Evolutionary conservation across 2,329 filamentous ascomycete species (phyloP).

Genomic region (Penicillium sp.): DNA sequence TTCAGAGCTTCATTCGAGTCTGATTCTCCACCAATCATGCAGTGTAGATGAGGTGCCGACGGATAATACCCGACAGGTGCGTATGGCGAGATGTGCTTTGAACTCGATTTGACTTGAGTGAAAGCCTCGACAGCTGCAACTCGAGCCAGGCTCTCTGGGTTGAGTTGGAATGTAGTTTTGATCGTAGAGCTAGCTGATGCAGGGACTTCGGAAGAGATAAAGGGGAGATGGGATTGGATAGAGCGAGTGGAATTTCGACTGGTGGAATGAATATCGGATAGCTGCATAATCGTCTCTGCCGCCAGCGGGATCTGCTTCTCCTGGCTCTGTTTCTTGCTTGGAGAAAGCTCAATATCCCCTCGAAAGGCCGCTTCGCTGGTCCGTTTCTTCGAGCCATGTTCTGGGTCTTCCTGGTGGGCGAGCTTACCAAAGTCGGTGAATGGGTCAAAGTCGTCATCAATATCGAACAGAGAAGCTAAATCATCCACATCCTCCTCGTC

Average conservation of each 20-base stretch:
- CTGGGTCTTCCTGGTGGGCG: slow-evolving; percentile 26
- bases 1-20: slow-evolving; percentile 30
- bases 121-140: slow-evolving; percentile 6
- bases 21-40: slow-evolving; percentile 17
- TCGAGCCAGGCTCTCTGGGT: slow-evolving; percentile 27
- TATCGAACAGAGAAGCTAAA: slow-evolving; percentile 18
- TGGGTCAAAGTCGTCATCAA: slow-evolving; percentile 18
- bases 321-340: neutral
- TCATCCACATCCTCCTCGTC: slow-evolving; percentile 4
- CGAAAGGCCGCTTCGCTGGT: slow-evolving; percentile 28
- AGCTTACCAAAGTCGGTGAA: slow-evolving; percentile 15
- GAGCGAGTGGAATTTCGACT: neutral
- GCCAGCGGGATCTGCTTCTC: neutral
- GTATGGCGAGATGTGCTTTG: slow-evolving; percentile 35
- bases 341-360: slow-evolving; percentile 10
- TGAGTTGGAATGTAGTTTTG: slow-evolving; percentile 24
- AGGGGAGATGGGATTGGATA: neutral
- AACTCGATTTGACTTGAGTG: neutral
- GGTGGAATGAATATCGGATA: neutral
- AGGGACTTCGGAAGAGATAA: neutral
- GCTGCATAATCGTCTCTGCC: neutral
- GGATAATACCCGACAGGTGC: slow-evolving; percentile 36
- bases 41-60: slow-evolving; percentile 36
- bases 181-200: slow-evolving; percentile 8
- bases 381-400: slow-evolving; percentile 31